Conservation (phyloP, 2,329 filamentous ascomycete genomes). For the Epichloe glyceriae region DNA sequence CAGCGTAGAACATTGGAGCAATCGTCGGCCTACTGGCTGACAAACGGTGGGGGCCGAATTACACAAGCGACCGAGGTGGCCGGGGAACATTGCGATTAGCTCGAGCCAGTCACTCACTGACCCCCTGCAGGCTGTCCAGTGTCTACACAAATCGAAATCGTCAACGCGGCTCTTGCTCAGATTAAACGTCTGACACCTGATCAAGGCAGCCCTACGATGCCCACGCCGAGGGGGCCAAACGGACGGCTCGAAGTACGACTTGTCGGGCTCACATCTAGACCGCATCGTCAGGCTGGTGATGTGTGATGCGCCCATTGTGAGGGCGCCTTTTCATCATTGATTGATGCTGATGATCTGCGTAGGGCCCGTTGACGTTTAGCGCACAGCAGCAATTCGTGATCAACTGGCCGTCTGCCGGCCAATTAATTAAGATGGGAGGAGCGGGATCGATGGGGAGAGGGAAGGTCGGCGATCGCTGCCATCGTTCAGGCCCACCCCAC, state of each 20-base stretch:
- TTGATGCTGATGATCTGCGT: too few species aligned
- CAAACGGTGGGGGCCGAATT: too few species aligned
- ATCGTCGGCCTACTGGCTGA: not conserved
- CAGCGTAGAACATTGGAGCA: not conserved
- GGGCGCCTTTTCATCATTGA: too few species aligned
- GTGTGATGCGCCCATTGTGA: too few species aligned
- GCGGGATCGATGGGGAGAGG: too few species aligned
- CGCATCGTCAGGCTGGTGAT: too few species aligned
- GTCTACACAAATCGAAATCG: not conserved
- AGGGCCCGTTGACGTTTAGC: too few species aligned
- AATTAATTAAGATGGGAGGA: too few species aligned
- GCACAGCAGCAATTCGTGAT: too few species aligned
- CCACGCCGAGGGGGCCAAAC: not conserved
- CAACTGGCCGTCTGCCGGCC: too few species aligned
- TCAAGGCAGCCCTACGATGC: not conserved
- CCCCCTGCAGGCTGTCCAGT: not conserved
- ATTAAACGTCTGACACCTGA: not conserved
- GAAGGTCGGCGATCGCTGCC: not conserved
- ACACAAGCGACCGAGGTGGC: not conserved
- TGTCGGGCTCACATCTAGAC: too few species aligned
- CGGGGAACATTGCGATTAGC: not conserved
- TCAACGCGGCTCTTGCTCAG: not conserved
- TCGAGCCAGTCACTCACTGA: not conserved
- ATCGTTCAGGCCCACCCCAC: not conserved
- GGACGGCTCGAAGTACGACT: too few species aligned